Evolutionary conservation across 1,284 basidiomycete species (phyloP), one percentile per base, ranked within the genome.

Genomic region (Cryptococcus jaspeensis): DNA sequence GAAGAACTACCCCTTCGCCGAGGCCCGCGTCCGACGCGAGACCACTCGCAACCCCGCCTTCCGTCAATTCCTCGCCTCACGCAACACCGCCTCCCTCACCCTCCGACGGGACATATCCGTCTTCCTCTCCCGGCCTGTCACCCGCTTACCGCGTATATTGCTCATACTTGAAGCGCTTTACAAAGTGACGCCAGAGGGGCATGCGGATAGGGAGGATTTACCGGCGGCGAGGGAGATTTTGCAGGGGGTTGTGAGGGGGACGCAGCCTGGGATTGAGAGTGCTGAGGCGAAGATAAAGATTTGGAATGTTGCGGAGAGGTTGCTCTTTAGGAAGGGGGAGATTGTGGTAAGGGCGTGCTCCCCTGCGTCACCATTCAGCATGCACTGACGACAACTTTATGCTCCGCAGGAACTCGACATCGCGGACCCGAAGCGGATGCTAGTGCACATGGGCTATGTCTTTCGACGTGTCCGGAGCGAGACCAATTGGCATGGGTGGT

Each of bases 261-360:
- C 60, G 53, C 66, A 70, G 69, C 88, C 88, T 1, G 90, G 90
- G 1, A 91, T 92, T 54, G 87, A 85, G 58, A 87, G 85, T 16
- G 88, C 90, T 0, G 88, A 92, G 71, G 83, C 83, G 58, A 90
- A 90, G 71, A 89, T 90, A 60, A 89, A 89, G 69, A 86, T 89
- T 59, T 89, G 87, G 86, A 84, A 81, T 53, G 75, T 91, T 1
- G 84, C 84, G 60, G 88, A 92, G 75, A 86, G 83, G 63, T 71
- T 92, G 53, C 74, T 84, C 12, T 89, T 85, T 67, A 83, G 84
- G 67, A 84, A 82, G 58, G 89, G 87, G 38, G 90, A 92, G 72
- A 84, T 91, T 23, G 85, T 90, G 40, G 89, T 90, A 69, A 59
- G 81, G 60, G 36, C 9, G 12, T 6, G 9, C 20, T 18, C 3